A percentile compares a stretch with the other conserved stretches of the same genome.
These are phyloP conservation scores for Trichoderma koningii DNA, from an alignment of 2,329 filamentous ascomycete species.

Conservation along the genomic window DNA sequence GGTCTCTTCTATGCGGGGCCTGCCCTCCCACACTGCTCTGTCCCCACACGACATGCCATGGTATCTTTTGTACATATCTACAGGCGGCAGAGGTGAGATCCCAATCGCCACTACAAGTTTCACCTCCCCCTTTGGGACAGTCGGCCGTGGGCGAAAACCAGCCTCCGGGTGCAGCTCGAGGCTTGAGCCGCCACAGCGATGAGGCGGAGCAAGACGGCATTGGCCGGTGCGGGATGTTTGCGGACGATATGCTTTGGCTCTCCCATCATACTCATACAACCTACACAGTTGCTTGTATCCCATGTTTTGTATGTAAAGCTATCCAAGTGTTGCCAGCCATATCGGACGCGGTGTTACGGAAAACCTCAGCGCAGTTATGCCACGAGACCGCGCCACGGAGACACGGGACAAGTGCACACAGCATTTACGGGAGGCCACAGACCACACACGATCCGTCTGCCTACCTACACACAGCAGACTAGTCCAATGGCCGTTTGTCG, in stretches of 20 bases:
- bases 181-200: not conserved
- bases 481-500: not conserved
- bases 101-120: conserved; percentile 11
- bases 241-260: not conserved
- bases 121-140: conserved; percentile 22
- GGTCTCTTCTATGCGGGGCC: conserved; percentile 2
- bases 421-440: not conserved
- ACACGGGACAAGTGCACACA: not conserved
- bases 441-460: not conserved
- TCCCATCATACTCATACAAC: not conserved
- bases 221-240: not conserved
- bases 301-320: too few species aligned
- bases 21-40: not conserved
- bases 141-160: conserved; percentile 5
- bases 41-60: too few species aligned
- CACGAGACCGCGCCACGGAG: not conserved
- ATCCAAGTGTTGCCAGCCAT: not conserved
- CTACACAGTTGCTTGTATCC: too few species aligned
- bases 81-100: conserved; percentile 4
- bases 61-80: too few species aligned
- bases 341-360: not conserved
- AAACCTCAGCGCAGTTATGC: not conserved
- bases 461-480: not conserved
- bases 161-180: not conserved
- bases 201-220: conserved; percentile 1